phyloP scores from a whole-genome alignment of 1,284 basidiomycete genomes.

The Ceratobasidium theobromae region DNA sequence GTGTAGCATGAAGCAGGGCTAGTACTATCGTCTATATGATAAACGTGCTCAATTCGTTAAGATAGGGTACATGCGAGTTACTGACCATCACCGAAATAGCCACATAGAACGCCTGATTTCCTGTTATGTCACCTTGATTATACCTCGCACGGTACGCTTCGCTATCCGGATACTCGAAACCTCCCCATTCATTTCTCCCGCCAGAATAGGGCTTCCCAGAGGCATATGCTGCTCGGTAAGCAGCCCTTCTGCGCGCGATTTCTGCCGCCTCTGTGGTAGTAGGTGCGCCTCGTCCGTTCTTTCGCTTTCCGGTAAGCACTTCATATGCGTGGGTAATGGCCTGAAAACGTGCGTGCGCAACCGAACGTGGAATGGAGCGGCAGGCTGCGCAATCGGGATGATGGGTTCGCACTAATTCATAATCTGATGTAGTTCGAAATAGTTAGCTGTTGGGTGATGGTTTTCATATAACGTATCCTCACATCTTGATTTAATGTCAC shows the following conservation, averaged over 20 bases:
- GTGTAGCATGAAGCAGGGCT: conserved; percentile 6
- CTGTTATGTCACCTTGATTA: conserved; percentile 9
- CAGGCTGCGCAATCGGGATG: conserved; percentile 65
- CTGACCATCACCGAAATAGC: conserved; percentile 25
- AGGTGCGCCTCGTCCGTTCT: conserved; percentile 2
- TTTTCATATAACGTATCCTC: conserved; percentile 39
- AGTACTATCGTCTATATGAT: conserved; percentile 9
- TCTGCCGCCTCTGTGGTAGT: conserved; percentile 12
- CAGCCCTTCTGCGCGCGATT: conserved; percentile 13
- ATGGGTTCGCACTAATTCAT: conserved; percentile 67
- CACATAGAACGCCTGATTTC: conserved; percentile 23
- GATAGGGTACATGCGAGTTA: neutral
- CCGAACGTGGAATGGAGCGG: conserved; percentile 49
- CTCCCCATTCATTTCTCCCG: conserved; percentile 22
- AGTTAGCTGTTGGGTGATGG: neutral
- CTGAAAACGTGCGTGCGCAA: conserved; percentile 61
- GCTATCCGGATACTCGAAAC: conserved; percentile 21
- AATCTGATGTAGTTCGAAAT: conserved; percentile 50
- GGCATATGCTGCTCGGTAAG: conserved; percentile 17
- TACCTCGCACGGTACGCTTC: conserved; percentile 4
- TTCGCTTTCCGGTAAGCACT: conserved; percentile 45
- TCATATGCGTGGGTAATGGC: conserved; percentile 63
- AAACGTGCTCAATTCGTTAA: neutral
- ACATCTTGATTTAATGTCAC: conserved; percentile 68
- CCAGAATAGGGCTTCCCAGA: conserved; percentile 16